Evolutionary conservation across 805 yeast genomes (phyloP).

Genomic region (Barnettozyma sp.): DNA sequence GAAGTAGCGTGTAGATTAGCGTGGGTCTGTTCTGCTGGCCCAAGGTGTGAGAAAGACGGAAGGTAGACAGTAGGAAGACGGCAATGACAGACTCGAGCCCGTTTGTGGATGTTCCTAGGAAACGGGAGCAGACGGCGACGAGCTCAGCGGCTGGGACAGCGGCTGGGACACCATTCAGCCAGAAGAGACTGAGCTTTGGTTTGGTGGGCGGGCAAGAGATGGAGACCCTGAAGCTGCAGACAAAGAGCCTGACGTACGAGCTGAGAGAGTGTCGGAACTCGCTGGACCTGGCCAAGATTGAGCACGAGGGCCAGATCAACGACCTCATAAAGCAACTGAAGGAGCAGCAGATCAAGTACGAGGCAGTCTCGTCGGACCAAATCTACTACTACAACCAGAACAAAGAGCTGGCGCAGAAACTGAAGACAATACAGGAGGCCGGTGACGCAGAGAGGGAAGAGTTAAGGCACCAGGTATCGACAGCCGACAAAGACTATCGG

Average conservation of each 20-base stretch:
- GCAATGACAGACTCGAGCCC: constrained; percentile 27
- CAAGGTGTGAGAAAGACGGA: too few relatives aligned
- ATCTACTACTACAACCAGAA: constrained; percentile 31
- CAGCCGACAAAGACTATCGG: constrained; percentile 8
- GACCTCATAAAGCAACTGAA: constrained; percentile 25
- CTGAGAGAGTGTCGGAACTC: constrained; percentile 33
- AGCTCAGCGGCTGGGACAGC: constrained; percentile 16
- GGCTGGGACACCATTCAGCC: constrained; percentile 11
- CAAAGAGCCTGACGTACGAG: constrained; percentile 30
- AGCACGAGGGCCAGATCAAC: constrained; percentile 26
- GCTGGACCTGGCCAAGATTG: constrained; percentile 29
- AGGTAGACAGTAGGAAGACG: not conserved
- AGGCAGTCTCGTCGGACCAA: constrained; percentile 26
- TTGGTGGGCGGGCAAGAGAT: not conserved
- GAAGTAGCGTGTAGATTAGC: too few relatives aligned
- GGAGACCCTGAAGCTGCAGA: constrained; percentile 11
- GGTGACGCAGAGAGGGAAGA: constrained; percentile 16
- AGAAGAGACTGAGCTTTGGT: constrained; percentile 7
- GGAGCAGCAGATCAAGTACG: constrained; percentile 14
- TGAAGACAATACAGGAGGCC: constrained; percentile 12
- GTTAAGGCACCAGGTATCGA: constrained; percentile 15
- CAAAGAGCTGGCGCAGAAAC: constrained; percentile 22
- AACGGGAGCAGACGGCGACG: too few relatives aligned
- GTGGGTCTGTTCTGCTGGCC: too few relatives aligned
- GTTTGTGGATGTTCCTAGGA: constrained; percentile 29